A percentile compares a stretch with the other conserved stretches of the same genome.
These are phyloP conservation scores for Fusarium longipes DNA, from an alignment of 2,329 filamentous ascomycete species.

Conservation along the genomic window DNA sequence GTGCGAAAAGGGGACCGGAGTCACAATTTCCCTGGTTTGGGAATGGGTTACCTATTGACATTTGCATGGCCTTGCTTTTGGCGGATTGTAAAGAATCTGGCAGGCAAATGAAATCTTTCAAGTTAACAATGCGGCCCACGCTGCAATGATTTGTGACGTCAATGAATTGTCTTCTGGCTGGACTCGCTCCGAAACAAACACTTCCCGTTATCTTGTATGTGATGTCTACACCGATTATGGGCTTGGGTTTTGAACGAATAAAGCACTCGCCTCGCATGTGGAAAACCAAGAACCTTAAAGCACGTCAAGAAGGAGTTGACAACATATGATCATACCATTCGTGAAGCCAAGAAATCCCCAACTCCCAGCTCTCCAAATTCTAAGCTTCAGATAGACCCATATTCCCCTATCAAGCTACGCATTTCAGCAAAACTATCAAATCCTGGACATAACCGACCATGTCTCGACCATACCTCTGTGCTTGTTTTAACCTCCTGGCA, in stretches of 20 bases:
- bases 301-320: no score
- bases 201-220: neutral
- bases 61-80: slow-evolving; percentile 65
- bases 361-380: slow-evolving; percentile 12
- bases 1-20: slow-evolving; percentile 53
- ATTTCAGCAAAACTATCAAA: neutral
- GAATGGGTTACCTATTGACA: slow-evolving; percentile 59
- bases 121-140: slow-evolving; percentile 49
- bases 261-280: no score
- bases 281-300: neutral
- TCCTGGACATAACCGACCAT: neutral
- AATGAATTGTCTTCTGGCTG: slow-evolving; percentile 42
- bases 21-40: slow-evolving; percentile 54
- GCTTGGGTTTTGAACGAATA: neutral
- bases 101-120: slow-evolving; percentile 64
- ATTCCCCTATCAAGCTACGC: neutral
- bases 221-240: neutral
- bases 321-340: neutral
- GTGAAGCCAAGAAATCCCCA: neutral
- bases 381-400: neutral
- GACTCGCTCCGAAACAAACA: slow-evolving; percentile 22
- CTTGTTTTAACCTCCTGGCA: neutral
- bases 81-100: slow-evolving; percentile 61
- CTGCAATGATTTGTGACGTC: slow-evolving; percentile 40
- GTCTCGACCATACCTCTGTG: neutral